Evolutionary conservation across 2,329 filamentous ascomycete species (phyloP).

Genomic region (Akanthomyces uredinophilus): DNA sequence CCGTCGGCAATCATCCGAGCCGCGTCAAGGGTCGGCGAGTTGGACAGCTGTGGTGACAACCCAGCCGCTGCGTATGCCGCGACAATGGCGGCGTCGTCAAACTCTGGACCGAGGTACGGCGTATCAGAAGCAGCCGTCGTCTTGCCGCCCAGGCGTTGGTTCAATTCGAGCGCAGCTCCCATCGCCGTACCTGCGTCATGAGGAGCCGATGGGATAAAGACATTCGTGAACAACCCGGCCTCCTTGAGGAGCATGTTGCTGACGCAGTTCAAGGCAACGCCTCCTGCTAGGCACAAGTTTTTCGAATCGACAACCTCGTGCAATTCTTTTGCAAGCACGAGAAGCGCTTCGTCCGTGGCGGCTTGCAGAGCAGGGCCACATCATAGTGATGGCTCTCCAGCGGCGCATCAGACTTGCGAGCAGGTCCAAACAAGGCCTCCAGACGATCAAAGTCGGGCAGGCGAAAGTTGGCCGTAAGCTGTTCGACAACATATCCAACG

Average conservation of each 20-base stretch:
- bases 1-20: constrained; percentile 5
- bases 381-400: constrained; percentile 6
- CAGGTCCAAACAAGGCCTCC: constrained; percentile 4
- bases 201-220: constrained; percentile 1
- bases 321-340: neutral
- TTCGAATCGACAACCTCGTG: neutral
- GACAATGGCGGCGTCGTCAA: neutral
- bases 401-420: neutral
- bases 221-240: constrained; percentile 1
- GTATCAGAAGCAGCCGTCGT: neutral
- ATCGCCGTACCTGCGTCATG: constrained; percentile 5
- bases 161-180: constrained; percentile 3
- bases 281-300: constrained; percentile 6
- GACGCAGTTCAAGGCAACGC: constrained; percentile 9
- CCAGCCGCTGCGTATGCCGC: neutral
- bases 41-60: neutral
- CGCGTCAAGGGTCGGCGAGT: neutral
- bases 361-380: constrained; percentile 5
- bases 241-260: constrained; percentile 6
- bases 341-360: constrained; percentile 4
- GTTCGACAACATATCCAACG: neutral
- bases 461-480: constrained; percentile 3
- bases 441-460: constrained; percentile 2
- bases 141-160: constrained; percentile 1
- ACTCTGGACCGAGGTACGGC: constrained; percentile 7